A percentile compares a stretch with the other conserved stretches of the same genome.
Evolutionary conservation across 2,329 filamentous ascomycete genomes (phyloP).

Genomic region (Pseudocercospora macadamiae): DNA sequence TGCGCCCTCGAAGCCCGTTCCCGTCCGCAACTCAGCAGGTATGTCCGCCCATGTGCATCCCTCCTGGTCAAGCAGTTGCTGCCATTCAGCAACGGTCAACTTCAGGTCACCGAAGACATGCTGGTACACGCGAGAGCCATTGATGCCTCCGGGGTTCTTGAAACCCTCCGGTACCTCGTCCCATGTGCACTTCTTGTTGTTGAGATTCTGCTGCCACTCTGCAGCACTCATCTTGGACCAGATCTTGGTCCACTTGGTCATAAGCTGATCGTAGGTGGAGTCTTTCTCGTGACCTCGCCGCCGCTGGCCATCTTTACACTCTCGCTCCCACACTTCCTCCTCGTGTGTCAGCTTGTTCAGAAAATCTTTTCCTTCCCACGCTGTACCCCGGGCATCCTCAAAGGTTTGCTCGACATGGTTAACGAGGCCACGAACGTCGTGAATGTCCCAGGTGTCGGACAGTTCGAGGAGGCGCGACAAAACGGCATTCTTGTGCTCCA

Average conservation of each 20-base stretch:
- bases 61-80: neutral
- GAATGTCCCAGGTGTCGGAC: conserved; percentile 17
- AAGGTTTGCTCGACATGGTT: conserved; percentile 18
- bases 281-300: conserved; percentile 25
- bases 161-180: conserved; percentile 14
- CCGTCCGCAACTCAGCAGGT: neutral
- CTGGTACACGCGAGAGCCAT: conserved; percentile 1
- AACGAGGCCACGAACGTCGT: conserved; percentile 22
- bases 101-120: no score
- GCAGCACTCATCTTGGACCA: conserved; percentile 21
- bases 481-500: conserved; percentile 21
- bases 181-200: conserved; percentile 14
- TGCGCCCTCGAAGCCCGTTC: neutral
- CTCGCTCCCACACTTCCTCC: conserved; percentile 22
- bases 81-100: conserved; percentile 21
- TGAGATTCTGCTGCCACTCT: conserved; percentile 26
- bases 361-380: conserved; percentile 17
- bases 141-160: neutral
- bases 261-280: conserved; percentile 24
- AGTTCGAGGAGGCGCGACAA: conserved; percentile 19
- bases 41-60: neutral
- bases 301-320: conserved; percentile 17
- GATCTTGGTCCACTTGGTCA: conserved; percentile 22
- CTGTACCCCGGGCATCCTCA: conserved; percentile 14
- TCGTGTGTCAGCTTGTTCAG: conserved; percentile 21